These are phyloP conservation scores for Rhodotorula sp. DNA, from an alignment of 1,284 basidiomycete genomes.

Conservation along the genomic window DNA sequence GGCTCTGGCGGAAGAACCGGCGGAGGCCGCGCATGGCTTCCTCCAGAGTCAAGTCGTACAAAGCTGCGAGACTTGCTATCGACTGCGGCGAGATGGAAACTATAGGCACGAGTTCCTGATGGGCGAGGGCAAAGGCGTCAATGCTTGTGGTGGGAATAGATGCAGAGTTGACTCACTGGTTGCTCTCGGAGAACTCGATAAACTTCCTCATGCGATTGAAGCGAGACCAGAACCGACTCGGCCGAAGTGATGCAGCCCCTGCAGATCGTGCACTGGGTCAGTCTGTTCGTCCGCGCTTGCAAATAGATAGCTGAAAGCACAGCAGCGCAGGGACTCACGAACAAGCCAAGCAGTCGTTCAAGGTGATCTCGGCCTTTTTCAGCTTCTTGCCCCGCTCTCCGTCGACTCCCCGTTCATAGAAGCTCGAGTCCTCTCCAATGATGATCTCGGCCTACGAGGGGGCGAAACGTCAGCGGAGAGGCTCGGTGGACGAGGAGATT, in stretches of 20 bases:
- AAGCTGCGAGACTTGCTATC: slow-evolving; percentile 82
- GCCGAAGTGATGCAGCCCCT: slow-evolving; percentile 98
- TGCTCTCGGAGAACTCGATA: slow-evolving; percentile 62
- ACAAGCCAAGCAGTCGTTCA: slow-evolving; percentile 83
- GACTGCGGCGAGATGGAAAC: slow-evolving; percentile 88
- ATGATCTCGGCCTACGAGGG: slow-evolving; percentile 41
- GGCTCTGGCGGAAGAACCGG: slow-evolving; percentile 37
- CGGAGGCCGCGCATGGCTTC: slow-evolving; percentile 35
- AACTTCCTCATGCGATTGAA: slow-evolving; percentile 92
- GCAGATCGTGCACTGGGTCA: background rate
- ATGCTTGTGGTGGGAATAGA: too few species aligned
- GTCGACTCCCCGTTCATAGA: slow-evolving; percentile 37
- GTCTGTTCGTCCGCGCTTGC: too few species aligned
- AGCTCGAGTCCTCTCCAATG: slow-evolving; percentile 41
- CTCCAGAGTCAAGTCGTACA: slow-evolving; percentile 36
- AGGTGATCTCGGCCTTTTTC: slow-evolving; percentile 82
- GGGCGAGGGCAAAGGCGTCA: background rate
- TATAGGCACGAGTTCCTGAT: slow-evolving; percentile 64
- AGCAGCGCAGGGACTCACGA: slow-evolving; percentile 44
- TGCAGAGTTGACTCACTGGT: slow-evolving; percentile 45
- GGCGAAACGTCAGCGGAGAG: background rate
- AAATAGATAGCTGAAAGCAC: background rate
- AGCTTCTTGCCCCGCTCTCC: slow-evolving; percentile 42
- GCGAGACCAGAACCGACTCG: slow-evolving; percentile 93
- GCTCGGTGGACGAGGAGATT: background rate